Conservation (phyloP, 2,329 filamentous ascomycete genomes). For the Thelonectria rubi region DNA sequence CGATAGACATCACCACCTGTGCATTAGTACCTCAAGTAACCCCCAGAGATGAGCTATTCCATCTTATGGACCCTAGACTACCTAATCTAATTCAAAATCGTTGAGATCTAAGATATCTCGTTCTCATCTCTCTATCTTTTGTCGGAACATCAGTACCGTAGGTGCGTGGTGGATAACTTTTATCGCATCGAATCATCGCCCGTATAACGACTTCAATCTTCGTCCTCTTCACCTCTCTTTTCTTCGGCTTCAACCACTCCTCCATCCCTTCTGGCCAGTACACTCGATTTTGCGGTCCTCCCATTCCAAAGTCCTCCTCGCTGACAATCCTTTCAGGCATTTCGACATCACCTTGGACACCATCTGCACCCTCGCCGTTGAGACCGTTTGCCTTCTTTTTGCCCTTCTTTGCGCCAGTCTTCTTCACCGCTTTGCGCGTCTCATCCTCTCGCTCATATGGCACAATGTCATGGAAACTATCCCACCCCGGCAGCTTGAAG, state of each 20-base stretch:
- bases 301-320: conserved; percentile 83
- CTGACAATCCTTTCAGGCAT: conserved; percentile 58
- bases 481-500: conserved; percentile 83
- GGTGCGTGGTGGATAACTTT: background rate
- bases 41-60: too few relatives aligned
- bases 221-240: conserved; percentile 68
- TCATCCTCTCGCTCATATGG: conserved; percentile 82
- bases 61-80: too few relatives aligned
- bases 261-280: conserved; percentile 94
- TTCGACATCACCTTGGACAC: conserved; percentile 51
- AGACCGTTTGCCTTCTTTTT: conserved; percentile 50
- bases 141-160: background rate
- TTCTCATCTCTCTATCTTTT: background rate
- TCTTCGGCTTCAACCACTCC: conserved; percentile 86
- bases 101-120: too few relatives aligned
- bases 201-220: conserved; percentile 45
- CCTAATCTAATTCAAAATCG: too few relatives aligned
- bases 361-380: conserved; percentile 32
- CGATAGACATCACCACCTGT: background rate
- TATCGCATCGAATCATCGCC: background rate
- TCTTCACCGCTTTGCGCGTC: conserved; percentile 58
- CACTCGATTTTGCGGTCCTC: conserved; percentile 80
- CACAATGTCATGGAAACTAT: conserved; percentile 78
- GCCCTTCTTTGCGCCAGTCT: conserved; percentile 48
- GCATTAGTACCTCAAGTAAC: too few relatives aligned